These are phyloP conservation scores for Yamadazyma diddensiae DNA, from an alignment of 1,139 yeast species.

Conservation along the genomic window DNA sequence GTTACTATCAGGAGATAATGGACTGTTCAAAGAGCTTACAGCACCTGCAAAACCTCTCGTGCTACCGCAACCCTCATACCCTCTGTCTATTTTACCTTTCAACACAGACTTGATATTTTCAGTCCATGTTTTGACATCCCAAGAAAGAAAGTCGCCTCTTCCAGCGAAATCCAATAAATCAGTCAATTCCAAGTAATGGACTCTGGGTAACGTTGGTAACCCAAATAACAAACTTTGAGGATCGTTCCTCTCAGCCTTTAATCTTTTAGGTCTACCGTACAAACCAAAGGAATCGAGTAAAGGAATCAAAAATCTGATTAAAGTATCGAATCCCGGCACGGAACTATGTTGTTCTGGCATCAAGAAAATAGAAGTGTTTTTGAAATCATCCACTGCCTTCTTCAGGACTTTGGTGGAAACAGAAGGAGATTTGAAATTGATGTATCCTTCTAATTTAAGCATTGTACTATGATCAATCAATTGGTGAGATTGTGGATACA, in stretches of 20 bases:
- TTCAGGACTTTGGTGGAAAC: constrained; percentile 34
- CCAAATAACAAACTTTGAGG: constrained; percentile 80
- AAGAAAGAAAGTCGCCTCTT: constrained; percentile 30
- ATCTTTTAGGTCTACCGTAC: constrained; percentile 86
- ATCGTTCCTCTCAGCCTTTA: constrained; percentile 86
- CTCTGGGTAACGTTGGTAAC: constrained; percentile 84
- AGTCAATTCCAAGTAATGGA: constrained; percentile 62
- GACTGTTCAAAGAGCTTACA: constrained; percentile 42
- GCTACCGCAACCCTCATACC: constrained; percentile 85
- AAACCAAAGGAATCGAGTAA: constrained; percentile 80
- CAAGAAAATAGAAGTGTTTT: constrained; percentile 78
- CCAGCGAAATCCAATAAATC: constrained; percentile 26
- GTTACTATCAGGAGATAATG: constrained; percentile 12
- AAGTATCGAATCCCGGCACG: constrained; percentile 92
- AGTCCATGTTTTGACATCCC: constrained; percentile 76
- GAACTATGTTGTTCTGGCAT: constrained; percentile 96
- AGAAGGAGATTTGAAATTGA: constrained; percentile 53
- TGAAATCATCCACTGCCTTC: constrained; percentile 52
- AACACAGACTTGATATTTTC: constrained; percentile 59
- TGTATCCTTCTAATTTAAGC: constrained; percentile 82
- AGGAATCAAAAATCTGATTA: constrained; percentile 84
- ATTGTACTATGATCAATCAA: constrained; percentile 85
- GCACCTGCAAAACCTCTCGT: constrained; percentile 62
- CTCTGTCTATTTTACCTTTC: constrained; percentile 61
- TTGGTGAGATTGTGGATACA: constrained; percentile 82